Percentiles rank a stretch among this genome's conserved stretches.
Evolutionary conservation across 208 protist species (phyloP).

Genomic region (Sergeia podlipaevii): DNA sequence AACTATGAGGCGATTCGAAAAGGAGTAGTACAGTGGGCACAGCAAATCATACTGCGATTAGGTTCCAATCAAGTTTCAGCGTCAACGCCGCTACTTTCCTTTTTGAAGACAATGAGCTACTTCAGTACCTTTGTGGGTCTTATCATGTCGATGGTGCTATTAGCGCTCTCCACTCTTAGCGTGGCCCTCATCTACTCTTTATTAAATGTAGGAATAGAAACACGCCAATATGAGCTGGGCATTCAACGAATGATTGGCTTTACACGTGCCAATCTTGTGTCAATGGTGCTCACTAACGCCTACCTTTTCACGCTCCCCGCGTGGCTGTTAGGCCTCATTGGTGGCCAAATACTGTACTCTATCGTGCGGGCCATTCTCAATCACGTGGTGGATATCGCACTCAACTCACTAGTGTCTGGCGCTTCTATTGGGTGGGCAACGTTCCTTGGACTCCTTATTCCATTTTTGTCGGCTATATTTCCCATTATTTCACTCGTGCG

Average conservation of each 20-base stretch:
- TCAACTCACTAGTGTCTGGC: conserved; percentile 28
- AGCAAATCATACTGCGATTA: conserved; percentile 33
- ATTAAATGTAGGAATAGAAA: conserved; percentile 91
- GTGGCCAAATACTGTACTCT: conserved; percentile 53
- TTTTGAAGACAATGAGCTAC: conserved; percentile 56
- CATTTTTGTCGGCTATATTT: conserved; percentile 73
- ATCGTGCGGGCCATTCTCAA: conserved; percentile 28
- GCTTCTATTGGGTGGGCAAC: conserved; percentile 57
- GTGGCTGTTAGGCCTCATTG: conserved; percentile 69
- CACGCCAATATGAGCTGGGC: conserved; percentile 91
- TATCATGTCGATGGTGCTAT: conserved; percentile 85
- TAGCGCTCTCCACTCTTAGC: conserved; percentile 76
- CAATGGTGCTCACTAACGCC: conserved; percentile 58
- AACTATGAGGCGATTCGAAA: conserved; percentile 45
- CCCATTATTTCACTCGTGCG: conserved; percentile 78
- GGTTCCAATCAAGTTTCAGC: conserved; percentile 63
- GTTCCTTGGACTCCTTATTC: conserved; percentile 76
- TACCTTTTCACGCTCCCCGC: conserved; percentile 78
- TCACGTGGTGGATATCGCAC: conserved; percentile 19
- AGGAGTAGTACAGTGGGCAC: conserved; percentile 36
- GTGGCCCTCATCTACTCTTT: conserved; percentile 93
- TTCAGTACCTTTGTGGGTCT: conserved; percentile 89
- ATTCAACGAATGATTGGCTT: conserved; percentile 93
- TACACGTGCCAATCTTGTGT: conserved; percentile 25
- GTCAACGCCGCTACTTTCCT: conserved; percentile 49